These are phyloP conservation scores for Azolla pinnata DNA, from an alignment of 75 land plant species.

Conservation along the genomic window DNA sequence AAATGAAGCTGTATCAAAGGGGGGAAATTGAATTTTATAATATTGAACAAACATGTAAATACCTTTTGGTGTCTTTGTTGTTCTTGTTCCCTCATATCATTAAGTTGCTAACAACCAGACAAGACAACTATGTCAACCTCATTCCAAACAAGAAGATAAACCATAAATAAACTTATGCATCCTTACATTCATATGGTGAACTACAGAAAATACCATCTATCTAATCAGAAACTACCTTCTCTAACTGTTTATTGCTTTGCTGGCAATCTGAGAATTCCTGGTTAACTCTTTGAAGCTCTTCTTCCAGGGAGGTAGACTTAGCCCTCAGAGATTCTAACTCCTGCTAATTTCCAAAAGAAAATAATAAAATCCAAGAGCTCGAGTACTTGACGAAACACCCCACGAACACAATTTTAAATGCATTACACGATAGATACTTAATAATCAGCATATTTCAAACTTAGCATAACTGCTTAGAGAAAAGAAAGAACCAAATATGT, in stretches of 20 bases:
- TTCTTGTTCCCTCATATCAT: slow-evolving; percentile 55
- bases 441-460: too few relatives aligned
- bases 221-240: slow-evolving; percentile 39
- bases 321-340: slow-evolving; percentile 46
- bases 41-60: background rate
- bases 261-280: slow-evolving; percentile 49
- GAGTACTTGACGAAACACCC: too few relatives aligned
- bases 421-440: too few relatives aligned
- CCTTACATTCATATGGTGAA: too few relatives aligned
- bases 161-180: too few relatives aligned
- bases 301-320: slow-evolving; percentile 50
- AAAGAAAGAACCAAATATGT: too few relatives aligned
- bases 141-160: too few relatives aligned
- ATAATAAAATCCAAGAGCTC: slow-evolving; percentile 8
- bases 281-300: slow-evolving; percentile 57
- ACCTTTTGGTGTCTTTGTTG: slow-evolving; percentile 71
- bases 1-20: background rate
- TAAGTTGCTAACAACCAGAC: slow-evolving; percentile 85
- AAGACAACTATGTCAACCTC: too few relatives aligned
- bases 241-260: slow-evolving; percentile 31
- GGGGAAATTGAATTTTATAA: slow-evolving; percentile 6
- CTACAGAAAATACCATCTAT: background rate
- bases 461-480: too few relatives aligned
- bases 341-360: slow-evolving; percentile 29
- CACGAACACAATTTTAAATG: too few relatives aligned